These are phyloP conservation scores for Pythium periplocum DNA, from an alignment of 352 stramenopile species.

Conservation along the genomic window DNA sequence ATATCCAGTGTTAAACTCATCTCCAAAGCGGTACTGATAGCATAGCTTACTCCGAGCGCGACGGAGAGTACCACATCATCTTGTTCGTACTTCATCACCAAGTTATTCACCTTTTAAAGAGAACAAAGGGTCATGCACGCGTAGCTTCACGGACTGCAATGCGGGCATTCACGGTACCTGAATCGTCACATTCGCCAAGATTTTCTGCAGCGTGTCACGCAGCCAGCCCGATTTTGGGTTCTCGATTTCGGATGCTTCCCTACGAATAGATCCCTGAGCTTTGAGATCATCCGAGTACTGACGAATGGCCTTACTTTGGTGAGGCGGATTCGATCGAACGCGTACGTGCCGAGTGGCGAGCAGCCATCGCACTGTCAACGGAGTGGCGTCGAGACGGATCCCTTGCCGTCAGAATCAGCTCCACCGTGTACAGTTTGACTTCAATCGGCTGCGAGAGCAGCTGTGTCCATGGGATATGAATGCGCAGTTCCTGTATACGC, in stretches of 20 bases:
- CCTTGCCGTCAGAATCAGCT: constrained; percentile 76
- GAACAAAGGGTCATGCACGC: too few relatives aligned
- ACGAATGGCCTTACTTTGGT: constrained; percentile 1
- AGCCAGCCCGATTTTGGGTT: constrained; percentile 79
- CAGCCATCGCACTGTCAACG: constrained; percentile 6
- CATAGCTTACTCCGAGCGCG: constrained; percentile 54
- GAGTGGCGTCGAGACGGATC: constrained; percentile 3
- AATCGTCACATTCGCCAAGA: constrained; percentile 77
- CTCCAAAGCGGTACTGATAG: not conserved
- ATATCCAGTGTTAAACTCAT: too few relatives aligned
- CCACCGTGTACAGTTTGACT: constrained; percentile 87
- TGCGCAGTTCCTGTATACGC: constrained; percentile 59
- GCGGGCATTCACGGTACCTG: constrained; percentile 24
- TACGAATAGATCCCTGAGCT: not conserved
- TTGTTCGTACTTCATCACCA: constrained; percentile 87
- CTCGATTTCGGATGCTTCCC: constrained; percentile 38
- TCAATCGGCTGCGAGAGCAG: constrained; percentile 83
- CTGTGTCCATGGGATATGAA: constrained; percentile 88
- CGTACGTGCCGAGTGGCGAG: constrained; percentile 11
- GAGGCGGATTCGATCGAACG: constrained; percentile 11
- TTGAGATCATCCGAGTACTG: not conserved
- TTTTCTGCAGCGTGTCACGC: constrained; percentile 71
- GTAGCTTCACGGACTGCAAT: too few relatives aligned
- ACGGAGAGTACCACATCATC: constrained; percentile 83
- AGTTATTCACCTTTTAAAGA: constrained; percentile 64